A percentile compares a stretch with the other conserved stretches of the same genome.
Evolutionary conservation across 139 green algal species (phyloP).

Genomic region (Dunaliella sp.): DNA sequence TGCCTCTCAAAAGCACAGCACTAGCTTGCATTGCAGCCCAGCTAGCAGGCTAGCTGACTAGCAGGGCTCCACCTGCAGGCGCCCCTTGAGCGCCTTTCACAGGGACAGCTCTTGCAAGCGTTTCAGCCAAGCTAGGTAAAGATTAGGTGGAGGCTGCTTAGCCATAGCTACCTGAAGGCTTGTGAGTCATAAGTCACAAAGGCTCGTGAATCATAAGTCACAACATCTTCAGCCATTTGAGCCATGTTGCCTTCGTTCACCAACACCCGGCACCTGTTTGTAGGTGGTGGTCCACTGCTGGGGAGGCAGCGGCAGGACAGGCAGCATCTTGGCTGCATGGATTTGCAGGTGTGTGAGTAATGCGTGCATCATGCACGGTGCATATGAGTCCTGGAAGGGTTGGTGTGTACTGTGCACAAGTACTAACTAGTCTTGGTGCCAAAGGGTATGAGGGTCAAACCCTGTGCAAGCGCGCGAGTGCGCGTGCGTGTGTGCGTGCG

Average conservation of each 20-base stretch:
- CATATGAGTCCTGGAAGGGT: neutral
- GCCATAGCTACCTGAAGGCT: neutral
- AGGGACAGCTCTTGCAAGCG: neutral
- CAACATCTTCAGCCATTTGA: too few species aligned
- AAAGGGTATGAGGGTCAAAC: too few species aligned
- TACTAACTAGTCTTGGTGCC: too few species aligned
- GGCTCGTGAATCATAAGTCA: neutral
- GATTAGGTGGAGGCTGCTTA: neutral
- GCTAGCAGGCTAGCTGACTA: too few species aligned
- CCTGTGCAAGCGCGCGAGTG: too few species aligned
- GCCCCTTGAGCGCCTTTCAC: too few species aligned
- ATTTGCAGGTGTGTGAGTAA: neutral
- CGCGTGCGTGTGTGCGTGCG: too few species aligned
- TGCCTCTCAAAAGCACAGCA: too few species aligned
- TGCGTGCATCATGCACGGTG: neutral
- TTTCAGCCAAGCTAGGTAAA: neutral
- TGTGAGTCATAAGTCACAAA: neutral
- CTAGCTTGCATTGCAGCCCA: too few species aligned
- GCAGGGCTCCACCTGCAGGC: too few species aligned
- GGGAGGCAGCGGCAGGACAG: neutral
- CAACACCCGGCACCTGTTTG: neutral
- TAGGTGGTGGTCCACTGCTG: constrained; percentile 13
- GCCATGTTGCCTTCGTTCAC: neutral
- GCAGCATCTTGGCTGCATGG: neutral
- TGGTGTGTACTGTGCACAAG: neutral